Conservation (phyloP, 306 rosid genomes). For the Begonia masoniana region DNA sequence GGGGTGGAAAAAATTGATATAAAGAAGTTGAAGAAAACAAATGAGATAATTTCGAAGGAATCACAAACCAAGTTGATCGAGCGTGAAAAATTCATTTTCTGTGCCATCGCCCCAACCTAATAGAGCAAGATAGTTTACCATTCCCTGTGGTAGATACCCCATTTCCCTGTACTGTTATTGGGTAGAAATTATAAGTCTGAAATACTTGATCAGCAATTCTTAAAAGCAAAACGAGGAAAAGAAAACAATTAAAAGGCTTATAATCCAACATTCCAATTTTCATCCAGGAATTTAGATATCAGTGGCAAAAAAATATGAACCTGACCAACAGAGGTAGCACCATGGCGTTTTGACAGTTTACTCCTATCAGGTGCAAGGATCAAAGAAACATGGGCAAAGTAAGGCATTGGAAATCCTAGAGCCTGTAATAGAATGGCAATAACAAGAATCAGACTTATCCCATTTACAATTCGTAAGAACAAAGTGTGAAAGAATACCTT, state of each 20-base stretch:
- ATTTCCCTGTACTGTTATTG: constrained; percentile 75
- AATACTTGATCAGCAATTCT: constrained; percentile 6
- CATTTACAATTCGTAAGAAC: not conserved
- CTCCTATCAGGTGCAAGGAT: constrained; percentile 95
- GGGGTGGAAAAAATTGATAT: not conserved
- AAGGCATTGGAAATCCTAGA: constrained; percentile 66
- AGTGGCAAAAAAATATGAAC: constrained; percentile 16
- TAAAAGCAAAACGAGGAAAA: constrained; percentile 1
- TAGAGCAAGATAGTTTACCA: constrained; percentile 83
- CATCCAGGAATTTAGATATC: constrained; percentile 2
- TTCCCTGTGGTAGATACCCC: constrained; percentile 89
- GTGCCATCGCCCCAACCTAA: constrained; percentile 99
- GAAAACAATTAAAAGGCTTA: not conserved
- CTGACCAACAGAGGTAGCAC: constrained; percentile 98
- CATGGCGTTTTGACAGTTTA: constrained; percentile 94
- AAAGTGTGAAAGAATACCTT: constrained; percentile 25
- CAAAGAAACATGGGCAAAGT: constrained; percentile 81
- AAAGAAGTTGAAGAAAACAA: not conserved
- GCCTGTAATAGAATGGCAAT: constrained; percentile 39
- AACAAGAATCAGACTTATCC: constrained; percentile 10
- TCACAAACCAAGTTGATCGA: constrained; percentile 73
- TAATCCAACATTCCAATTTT: constrained; percentile 1
- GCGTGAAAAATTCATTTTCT: constrained; percentile 78
- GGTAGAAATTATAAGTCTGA: constrained; percentile 10
- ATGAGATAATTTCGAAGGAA: not conserved